phyloP scores from a whole-genome alignment of 2,329 filamentous ascomycete species.

The Periconia macrospinosa region DNA sequence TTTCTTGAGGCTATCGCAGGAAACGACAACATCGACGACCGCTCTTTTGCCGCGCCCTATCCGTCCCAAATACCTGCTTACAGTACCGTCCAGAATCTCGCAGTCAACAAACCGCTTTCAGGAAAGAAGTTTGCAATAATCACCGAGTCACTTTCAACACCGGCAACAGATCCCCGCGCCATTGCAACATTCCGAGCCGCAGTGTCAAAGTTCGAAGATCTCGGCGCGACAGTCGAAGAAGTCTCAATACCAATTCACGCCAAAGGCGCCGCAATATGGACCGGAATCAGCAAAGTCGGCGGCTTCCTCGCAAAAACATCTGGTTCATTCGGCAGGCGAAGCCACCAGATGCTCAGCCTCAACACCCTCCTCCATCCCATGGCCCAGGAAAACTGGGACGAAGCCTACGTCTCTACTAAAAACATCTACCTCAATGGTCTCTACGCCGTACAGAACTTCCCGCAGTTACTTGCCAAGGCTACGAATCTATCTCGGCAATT shows the following conservation, averaged over 20 bases:
- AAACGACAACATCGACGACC: constrained; percentile 52
- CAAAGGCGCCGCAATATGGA: constrained; percentile 56
- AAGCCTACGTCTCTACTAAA: constrained; percentile 55
- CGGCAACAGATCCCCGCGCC: constrained; percentile 45
- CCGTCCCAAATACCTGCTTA: constrained; percentile 31
- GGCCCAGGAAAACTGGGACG: constrained; percentile 53
- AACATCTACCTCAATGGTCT: constrained; percentile 58
- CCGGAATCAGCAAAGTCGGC: constrained; percentile 46
- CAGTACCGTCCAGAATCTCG: constrained; percentile 14
- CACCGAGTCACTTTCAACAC: constrained; percentile 26
- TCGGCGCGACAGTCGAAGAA: constrained; percentile 55
- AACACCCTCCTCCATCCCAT: constrained; percentile 53
- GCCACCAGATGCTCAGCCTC: constrained; percentile 55
- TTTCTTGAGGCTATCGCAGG: constrained; percentile 52
- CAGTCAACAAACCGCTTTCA: constrained; percentile 20
- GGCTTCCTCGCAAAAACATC: constrained; percentile 48
- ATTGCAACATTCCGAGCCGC: constrained; percentile 48
- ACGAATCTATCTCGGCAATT: constrained; percentile 53
- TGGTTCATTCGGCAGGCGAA: constrained; percentile 48
- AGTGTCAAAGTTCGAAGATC: constrained; percentile 42
- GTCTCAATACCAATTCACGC: constrained; percentile 55
- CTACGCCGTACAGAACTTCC: constrained; percentile 51
- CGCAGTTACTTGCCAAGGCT: constrained; percentile 52
- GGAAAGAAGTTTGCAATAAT: constrained; percentile 36
- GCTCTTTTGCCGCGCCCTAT: constrained; percentile 35